Percentiles rank a stretch among this genome's conserved stretches.
These are phyloP conservation scores for Pugionium dolabratum DNA, from an alignment of 345 rosid species.

Conservation along the genomic window DNA sequence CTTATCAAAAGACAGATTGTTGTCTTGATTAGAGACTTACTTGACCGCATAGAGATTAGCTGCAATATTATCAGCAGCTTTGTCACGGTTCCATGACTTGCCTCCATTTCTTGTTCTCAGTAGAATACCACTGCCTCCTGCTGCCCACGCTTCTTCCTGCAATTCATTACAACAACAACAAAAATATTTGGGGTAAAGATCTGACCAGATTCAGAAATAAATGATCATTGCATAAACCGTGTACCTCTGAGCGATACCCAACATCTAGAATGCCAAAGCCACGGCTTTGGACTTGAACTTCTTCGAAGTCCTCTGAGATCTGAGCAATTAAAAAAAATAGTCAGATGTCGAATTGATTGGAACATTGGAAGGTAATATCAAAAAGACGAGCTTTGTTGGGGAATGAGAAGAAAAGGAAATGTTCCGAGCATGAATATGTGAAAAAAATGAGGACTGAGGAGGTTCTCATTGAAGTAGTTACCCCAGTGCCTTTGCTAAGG, in stretches of 20 bases:
- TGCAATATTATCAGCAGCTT: slow-evolving; percentile 94
- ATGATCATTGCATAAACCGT: background rate
- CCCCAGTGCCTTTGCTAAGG: slow-evolving; percentile 96
- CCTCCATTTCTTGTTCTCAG: slow-evolving; percentile 93
- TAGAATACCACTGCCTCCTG: slow-evolving; percentile 91
- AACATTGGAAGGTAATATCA: background rate
- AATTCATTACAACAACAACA: background rate
- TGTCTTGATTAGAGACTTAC: slow-evolving; percentile 42
- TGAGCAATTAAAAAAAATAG: slow-evolving; percentile 31
- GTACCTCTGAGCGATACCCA: slow-evolving; percentile 88
- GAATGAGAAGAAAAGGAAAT: too few relatives aligned
- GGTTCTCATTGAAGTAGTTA: slow-evolving; percentile 37
- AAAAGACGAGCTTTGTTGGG: background rate
- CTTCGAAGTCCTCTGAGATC: slow-evolving; percentile 78
- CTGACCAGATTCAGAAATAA: background rate
- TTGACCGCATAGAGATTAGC: slow-evolving; percentile 94
- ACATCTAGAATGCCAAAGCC: slow-evolving; percentile 98
- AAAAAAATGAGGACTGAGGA: background rate
- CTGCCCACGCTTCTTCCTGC: slow-evolving; percentile 99
- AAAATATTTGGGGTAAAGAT: background rate
- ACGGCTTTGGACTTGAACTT: slow-evolving; percentile 85
- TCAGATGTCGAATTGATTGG: too few relatives aligned
- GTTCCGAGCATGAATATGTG: too few relatives aligned
- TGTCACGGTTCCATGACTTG: slow-evolving; percentile 89
- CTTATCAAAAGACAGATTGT: background rate